Percentiles rank a stretch among this genome's conserved stretches.
Conservation (phyloP, 345 rosid genomes). For the Arabis alpina region DNA sequence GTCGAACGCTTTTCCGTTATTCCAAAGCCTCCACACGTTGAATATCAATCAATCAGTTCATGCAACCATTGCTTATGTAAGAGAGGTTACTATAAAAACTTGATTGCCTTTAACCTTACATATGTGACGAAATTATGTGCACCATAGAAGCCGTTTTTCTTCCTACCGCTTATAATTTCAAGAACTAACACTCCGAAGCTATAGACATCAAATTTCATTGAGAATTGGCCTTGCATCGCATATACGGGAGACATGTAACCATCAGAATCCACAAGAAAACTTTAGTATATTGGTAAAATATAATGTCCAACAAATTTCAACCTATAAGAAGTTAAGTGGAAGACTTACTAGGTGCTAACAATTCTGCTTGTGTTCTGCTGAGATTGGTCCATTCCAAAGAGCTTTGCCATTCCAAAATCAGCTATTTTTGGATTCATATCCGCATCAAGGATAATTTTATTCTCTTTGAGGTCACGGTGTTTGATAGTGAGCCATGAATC, state of each 20-base stretch:
- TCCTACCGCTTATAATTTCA: conserved; percentile 35
- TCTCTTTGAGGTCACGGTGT: conserved; percentile 47
- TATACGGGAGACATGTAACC: conserved; percentile 42
- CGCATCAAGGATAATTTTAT: conserved; percentile 50
- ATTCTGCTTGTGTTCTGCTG: conserved; percentile 43
- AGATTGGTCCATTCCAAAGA: conserved; percentile 37
- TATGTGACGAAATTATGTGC: conserved; percentile 9
- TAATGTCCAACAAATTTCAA: neutral
- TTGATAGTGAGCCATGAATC: conserved; percentile 48
- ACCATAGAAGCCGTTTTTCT: conserved; percentile 13
- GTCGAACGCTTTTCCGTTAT: neutral
- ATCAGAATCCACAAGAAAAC: neutral
- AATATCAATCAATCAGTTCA: neutral
- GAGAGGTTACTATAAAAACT: neutral
- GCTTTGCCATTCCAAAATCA: conserved; percentile 50
- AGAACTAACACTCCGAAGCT: conserved; percentile 39
- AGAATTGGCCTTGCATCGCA: conserved; percentile 29
- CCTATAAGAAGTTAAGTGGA: neutral
- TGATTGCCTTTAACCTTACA: conserved; percentile 18
- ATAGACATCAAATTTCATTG: conserved; percentile 35
- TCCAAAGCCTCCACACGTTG: conserved; percentile 25
- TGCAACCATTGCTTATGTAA: too few species aligned
- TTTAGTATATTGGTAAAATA: neutral
- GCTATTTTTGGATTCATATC: conserved; percentile 46
- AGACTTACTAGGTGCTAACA: conserved; percentile 54